Evolutionary conservation across 345 rosid genomes (phyloP).

Genomic region (Nephelium lappaceum): DNA sequence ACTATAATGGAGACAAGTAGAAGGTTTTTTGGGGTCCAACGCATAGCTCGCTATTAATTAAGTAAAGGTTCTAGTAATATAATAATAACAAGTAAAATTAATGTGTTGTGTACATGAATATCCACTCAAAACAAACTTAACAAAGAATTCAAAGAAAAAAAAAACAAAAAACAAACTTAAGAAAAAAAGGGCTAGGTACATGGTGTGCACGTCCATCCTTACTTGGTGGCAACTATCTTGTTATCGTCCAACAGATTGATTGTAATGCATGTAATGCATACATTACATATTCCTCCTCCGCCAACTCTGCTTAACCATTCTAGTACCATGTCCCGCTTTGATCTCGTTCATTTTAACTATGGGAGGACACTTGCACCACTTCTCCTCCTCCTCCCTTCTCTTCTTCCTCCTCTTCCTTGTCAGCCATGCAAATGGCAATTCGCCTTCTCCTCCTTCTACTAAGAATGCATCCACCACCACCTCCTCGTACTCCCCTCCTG

Average conservation of each 20-base stretch:
- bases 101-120: too few relatives aligned
- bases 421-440: background rate
- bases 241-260: too few relatives aligned
- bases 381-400: conserved; percentile 28
- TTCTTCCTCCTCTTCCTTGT: conserved; percentile 28
- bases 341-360: conserved; percentile 19
- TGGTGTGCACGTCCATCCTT: conserved; percentile 47
- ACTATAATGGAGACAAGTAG: background rate
- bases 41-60: conserved; percentile 31
- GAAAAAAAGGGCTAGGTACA: conserved; percentile 20
- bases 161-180: background rate
- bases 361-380: conserved; percentile 37
- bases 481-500: conserved; percentile 44
- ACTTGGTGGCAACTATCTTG: conserved; percentile 50
- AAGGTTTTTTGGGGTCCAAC: conserved; percentile 29
- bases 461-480: too few relatives aligned
- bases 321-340: conserved; percentile 8
- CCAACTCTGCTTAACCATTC: conserved; percentile 8
- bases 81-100: too few relatives aligned
- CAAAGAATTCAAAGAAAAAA: too few relatives aligned
- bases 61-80: too few relatives aligned
- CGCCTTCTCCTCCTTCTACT: conserved; percentile 17
- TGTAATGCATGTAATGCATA: conserved; percentile 10
- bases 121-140: background rate
- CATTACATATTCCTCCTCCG: conserved; percentile 23